Evolutionary conservation across 225 moss, liverwort and hornwort species (phyloP).

Genomic region (Asterella californica): DNA sequence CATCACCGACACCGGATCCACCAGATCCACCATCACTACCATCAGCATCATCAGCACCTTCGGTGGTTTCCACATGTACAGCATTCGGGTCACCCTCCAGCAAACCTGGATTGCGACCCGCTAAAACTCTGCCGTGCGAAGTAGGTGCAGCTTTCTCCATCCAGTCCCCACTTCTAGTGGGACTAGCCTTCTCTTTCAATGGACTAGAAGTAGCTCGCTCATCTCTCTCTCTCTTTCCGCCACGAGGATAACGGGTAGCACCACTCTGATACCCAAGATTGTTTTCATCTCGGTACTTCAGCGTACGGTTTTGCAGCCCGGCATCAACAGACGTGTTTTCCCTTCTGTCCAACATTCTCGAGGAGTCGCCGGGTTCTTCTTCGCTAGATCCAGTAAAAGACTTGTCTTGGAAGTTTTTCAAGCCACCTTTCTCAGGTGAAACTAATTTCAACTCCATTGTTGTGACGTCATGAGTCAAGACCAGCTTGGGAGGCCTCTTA

Average conservation of each 20-base stretch:
- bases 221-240: conserved; percentile 30
- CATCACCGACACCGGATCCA: conserved; percentile 46
- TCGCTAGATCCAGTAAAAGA: conserved; percentile 44
- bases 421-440: conserved; percentile 32
- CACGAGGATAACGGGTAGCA: conserved; percentile 13
- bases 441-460: conserved; percentile 52
- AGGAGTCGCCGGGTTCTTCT: conserved; percentile 30
- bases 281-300: conserved; percentile 28
- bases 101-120: conserved; percentile 17
- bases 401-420: conserved; percentile 19
- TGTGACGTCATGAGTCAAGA: conserved; percentile 47
- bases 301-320: not conserved
- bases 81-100: not conserved
- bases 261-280: not conserved
- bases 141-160: conserved; percentile 24
- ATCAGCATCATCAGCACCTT: conserved; percentile 37
- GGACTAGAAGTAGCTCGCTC: conserved; percentile 13
- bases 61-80: conserved; percentile 4
- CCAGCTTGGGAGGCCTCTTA: conserved; percentile 52
- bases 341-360: conserved; percentile 24
- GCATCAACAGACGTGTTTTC: conserved; percentile 15
- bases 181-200: conserved; percentile 19
- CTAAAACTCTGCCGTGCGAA: conserved; percentile 17
- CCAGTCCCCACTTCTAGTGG: conserved; percentile 22
- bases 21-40: conserved; percentile 36